Evolutionary conservation across 495 filamentous ascomycete genomes (phyloP), one percentile per base, ranked within the genome.

Genomic region (Jackrogersella multiformis): DNA sequence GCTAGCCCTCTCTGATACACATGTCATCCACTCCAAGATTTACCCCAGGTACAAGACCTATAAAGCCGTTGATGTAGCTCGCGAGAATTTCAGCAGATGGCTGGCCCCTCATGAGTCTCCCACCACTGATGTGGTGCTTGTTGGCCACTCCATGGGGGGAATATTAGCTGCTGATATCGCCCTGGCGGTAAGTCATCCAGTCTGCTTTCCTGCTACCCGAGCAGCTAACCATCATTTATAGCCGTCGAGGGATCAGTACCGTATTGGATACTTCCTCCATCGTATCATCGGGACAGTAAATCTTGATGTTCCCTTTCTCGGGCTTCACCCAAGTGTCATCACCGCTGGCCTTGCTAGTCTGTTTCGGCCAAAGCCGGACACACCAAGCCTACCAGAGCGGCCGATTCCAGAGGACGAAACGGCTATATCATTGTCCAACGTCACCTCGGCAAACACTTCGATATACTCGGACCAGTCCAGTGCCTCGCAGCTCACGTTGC

Each of bases 121-220:
- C 5, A 85, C 80, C 18, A 91, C 92, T 4, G 94, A 97, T 79
- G 82, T 97, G 4, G 80, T 98, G 39, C 77, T 97, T 7, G 78
- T 97, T 0, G 94, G 94, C 0, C 94, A 97, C 73, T 94, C 91
- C 52, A 93, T 98, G 85, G 94, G 94, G 16, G 94, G 94, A 1
- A 80, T 98, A 20, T 66, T 98, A 6, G 84, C 89, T 15, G 91
- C 92, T 2, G 94, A 98, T 57, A 84, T 96, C 10, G 89, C 85
- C 0, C 79, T 97, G 34, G 75, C 91, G 62, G 84, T 79, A 63
- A 66, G 82, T 73, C 10, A 61, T 36, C 73, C 30, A n/a, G n/a
- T 16, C 16, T 38, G 7, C 32, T 41, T n/a, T n/a, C 30, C 0
- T 30, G 9, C 28, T 21, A 18, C 64, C 38, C 52, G 53, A 61